Conservation (phyloP, 83 land plant genomes). For the Picea engelmannii region DNA sequence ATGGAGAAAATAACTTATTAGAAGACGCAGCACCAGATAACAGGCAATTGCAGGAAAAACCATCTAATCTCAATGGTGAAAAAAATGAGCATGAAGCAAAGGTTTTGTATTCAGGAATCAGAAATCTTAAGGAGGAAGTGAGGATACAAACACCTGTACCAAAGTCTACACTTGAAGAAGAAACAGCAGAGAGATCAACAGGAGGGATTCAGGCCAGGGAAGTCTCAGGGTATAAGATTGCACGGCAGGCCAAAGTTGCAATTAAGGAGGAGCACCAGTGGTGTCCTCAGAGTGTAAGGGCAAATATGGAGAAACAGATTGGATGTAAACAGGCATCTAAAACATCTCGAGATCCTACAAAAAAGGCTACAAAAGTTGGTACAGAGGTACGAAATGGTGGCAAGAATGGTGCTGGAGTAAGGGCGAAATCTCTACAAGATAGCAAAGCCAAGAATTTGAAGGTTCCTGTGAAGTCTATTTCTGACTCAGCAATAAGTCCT, state of each 20-base stretch:
- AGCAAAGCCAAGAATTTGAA: conserved; percentile 21
- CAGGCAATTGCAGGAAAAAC: neutral
- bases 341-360: conserved; percentile 16
- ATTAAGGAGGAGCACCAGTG: neutral
- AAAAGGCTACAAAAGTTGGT: conserved; percentile 17
- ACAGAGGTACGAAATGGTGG: conserved; percentile 8
- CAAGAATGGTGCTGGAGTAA: conserved; percentile 18
- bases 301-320: conserved; percentile 13
- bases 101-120: neutral
- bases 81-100: neutral
- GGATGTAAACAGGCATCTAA: conserved; percentile 15
- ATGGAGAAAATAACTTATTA: neutral
- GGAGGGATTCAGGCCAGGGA: conserved; percentile 3
- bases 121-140: conserved; percentile 6
- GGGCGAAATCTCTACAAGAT: conserved; percentile 20
- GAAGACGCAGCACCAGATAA: neutral
- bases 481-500: conserved; percentile 33
- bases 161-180: conserved; percentile 1
- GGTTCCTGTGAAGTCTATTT: conserved; percentile 29
- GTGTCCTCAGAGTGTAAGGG: neutral
- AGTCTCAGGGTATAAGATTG: conserved; percentile 10
- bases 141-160: neutral
- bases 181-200: neutral
- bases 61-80: neutral
- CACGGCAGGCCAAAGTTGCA: neutral